Conservation (phyloP, 1,139 yeast genomes). For the Saccharomycopsis hybrid region DNA sequence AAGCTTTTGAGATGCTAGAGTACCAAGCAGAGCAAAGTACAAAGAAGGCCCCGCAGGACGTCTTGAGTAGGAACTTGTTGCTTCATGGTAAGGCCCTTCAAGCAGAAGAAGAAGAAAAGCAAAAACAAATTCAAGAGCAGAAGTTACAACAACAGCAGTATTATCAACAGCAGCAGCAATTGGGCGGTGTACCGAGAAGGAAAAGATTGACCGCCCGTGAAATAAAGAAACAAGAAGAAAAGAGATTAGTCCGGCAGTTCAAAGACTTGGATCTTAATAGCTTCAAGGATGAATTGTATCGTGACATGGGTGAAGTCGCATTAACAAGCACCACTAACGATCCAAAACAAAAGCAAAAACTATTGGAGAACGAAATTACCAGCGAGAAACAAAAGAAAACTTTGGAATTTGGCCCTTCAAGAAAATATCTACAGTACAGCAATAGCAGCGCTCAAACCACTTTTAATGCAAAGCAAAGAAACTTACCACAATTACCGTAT, state of each 20-base stretch:
- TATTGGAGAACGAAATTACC: background rate
- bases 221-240: background rate
- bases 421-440: background rate
- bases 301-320: slow-evolving; percentile 1
- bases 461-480: no score
- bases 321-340: background rate
- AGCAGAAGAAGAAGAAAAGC: no score
- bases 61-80: slow-evolving; percentile 5
- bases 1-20: slow-evolving; percentile 1
- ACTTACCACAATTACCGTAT: no score
- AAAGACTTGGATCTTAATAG: slow-evolving; percentile 1
- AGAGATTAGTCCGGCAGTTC: background rate
- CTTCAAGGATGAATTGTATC: background rate
- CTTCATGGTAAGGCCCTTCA: slow-evolving; percentile 1
- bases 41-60: slow-evolving; percentile 6
- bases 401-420: background rate
- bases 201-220: background rate
- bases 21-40: background rate
- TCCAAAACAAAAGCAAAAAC: background rate
- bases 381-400: background rate
- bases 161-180: no score
- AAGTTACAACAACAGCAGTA: background rate
- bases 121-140: background rate
- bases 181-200: background rate
- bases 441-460: no score